phyloP scores from a whole-genome alignment of 2,329 filamentous ascomycete genomes.

The Ophiocordyceps camponoti-leonardi region DNA sequence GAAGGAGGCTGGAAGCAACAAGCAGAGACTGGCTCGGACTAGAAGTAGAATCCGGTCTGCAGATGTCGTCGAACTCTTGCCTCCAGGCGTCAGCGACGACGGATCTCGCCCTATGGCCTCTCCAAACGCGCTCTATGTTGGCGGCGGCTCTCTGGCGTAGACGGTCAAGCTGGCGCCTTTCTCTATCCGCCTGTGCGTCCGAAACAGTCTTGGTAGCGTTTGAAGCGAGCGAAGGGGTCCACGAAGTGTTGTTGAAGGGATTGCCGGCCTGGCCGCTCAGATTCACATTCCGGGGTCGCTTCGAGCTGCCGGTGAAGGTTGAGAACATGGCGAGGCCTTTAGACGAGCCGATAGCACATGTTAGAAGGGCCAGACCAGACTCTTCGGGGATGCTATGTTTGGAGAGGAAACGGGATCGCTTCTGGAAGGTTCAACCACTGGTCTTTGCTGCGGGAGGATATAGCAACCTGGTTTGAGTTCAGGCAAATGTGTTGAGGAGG shows the following conservation, averaged over 20 bases:
- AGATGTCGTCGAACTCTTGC: conserved; percentile 43
- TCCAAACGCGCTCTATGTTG: conserved; percentile 65
- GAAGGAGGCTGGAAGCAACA: conserved; percentile 27
- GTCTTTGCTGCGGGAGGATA: neutral
- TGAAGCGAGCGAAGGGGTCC: conserved; percentile 36
- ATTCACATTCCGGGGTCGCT: conserved; percentile 81
- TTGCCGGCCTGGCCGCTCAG: conserved; percentile 72
- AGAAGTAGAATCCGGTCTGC: conserved; percentile 18
- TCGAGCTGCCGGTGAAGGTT: conserved; percentile 76
- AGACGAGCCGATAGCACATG: conserved; percentile 1
- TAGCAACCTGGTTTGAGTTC: neutral
- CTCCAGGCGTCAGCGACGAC: conserved; percentile 40
- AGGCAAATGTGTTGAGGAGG: neutral
- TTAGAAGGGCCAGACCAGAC: neutral
- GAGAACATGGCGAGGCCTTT: conserved; percentile 51
- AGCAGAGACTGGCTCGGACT: conserved; percentile 18
- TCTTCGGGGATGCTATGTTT: conserved; percentile 1
- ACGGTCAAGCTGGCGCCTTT: conserved; percentile 64
- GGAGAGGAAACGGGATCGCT: neutral
- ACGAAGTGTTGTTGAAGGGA: conserved; percentile 52
- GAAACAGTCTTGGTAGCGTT: conserved; percentile 64
- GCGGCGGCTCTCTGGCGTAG: conserved; percentile 57
- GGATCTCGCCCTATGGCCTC: conserved; percentile 51
- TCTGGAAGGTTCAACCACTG: neutral
- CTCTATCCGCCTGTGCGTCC: conserved; percentile 73